These are phyloP conservation scores for Hyphopichia burtonii DNA, from an alignment of 1,139 yeast species.

Conservation along the genomic window DNA sequence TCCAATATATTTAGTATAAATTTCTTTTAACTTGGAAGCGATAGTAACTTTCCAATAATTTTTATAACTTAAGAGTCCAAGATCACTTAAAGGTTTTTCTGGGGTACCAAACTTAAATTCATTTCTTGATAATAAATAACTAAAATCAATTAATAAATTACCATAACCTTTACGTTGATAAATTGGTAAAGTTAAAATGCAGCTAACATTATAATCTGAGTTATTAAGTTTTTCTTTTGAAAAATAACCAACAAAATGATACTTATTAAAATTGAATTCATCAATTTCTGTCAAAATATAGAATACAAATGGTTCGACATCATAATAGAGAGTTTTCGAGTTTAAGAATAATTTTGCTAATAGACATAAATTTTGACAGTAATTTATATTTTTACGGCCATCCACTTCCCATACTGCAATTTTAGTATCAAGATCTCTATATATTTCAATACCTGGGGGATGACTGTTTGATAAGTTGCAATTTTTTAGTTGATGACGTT, in stretches of 20 bases:
- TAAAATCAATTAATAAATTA: slow-evolving; percentile 80
- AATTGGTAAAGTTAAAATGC: slow-evolving; percentile 86
- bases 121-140: slow-evolving; percentile 71
- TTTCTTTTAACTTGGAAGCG: slow-evolving; percentile 39
- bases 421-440: slow-evolving; percentile 53
- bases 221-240: slow-evolving; percentile 82
- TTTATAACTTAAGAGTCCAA: slow-evolving; percentile 82
- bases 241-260: slow-evolving; percentile 90
- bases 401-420: slow-evolving; percentile 88
- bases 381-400: slow-evolving; percentile 77
- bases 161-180: slow-evolving; percentile 92
- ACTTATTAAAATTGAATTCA: slow-evolving; percentile 42
- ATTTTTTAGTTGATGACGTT: slow-evolving; percentile 75
- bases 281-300: slow-evolving; percentile 79
- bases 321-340: slow-evolving; percentile 89
- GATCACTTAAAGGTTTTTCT: slow-evolving; percentile 86
- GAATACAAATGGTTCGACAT: slow-evolving; percentile 92
- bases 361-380: slow-evolving; percentile 87
- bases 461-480: slow-evolving; percentile 49
- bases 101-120: slow-evolving; percentile 90
- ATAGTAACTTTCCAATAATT: slow-evolving; percentile 80
- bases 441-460: slow-evolving; percentile 93
- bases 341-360: slow-evolving; percentile 85
- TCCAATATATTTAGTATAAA: slow-evolving; percentile 25
- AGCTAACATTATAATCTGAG: slow-evolving; percentile 79